Evolutionary conservation across 225 moss, liverwort and hornwort species (phyloP).

Genomic region (Marchantia polymorpha): DNA sequence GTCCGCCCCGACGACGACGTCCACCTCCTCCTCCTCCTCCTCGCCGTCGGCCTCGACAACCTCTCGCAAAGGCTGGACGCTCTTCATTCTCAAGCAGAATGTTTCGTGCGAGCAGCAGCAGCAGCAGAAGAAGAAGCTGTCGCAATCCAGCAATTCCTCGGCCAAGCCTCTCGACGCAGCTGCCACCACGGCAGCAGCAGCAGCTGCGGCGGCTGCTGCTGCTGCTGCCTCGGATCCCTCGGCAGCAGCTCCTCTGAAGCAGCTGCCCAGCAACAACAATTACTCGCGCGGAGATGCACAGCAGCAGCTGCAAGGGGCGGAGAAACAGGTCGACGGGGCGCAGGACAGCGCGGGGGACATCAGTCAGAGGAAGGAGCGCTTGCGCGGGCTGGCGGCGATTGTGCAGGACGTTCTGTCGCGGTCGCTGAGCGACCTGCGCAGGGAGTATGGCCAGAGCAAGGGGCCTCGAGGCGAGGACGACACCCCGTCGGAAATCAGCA

Average conservation of each 20-base stretch:
- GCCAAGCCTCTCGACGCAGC: neutral
- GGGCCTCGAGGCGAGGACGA: conserved; percentile 22
- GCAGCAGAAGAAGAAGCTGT: neutral
- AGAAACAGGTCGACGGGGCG: neutral
- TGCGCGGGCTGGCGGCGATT: conserved; percentile 37
- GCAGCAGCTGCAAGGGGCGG: neutral
- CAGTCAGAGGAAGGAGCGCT: conserved; percentile 20
- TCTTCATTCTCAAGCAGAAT: conserved; percentile 43
- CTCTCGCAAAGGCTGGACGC: conserved; percentile 40
- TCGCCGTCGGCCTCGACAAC: conserved; percentile 12
- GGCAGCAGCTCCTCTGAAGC: conserved; percentile 6
- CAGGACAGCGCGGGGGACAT: neutral
- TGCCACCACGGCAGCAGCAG: neutral
- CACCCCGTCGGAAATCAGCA: conserved; percentile 42
- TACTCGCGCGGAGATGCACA: neutral
- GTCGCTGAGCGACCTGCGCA: conserved; percentile 35
- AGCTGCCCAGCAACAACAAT: conserved; percentile 2
- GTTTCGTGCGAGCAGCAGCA: conserved; percentile 12
- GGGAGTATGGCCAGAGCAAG: conserved; percentile 21
- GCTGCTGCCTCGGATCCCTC: neutral
- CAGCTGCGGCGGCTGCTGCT: neutral
- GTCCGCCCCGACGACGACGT: neutral
- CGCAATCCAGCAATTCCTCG: neutral
- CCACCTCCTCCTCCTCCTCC: neutral
- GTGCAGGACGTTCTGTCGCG: conserved; percentile 49